Evolutionary conservation across 2,329 filamentous ascomycete genomes (phyloP).

Genomic region (Zymoseptoria tritici): DNA sequence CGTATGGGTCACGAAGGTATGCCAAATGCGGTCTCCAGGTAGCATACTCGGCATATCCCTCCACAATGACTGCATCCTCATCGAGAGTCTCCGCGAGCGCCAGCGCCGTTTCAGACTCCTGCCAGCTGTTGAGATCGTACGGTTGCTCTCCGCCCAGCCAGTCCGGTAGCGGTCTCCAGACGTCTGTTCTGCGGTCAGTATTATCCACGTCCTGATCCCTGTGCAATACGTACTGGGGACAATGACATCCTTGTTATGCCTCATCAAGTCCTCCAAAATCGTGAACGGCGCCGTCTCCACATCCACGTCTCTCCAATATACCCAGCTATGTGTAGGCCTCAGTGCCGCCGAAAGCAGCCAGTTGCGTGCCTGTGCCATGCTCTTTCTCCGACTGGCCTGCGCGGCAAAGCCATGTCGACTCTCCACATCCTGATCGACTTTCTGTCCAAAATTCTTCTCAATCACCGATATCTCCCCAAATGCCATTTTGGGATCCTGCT

Average conservation of each 20-base stretch:
- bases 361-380: conserved; percentile 96
- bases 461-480: conserved; percentile 97
- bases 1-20: conserved; percentile 92
- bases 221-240: conserved; percentile 77
- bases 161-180: conserved; percentile 96
- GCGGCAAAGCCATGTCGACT: conserved; percentile 95
- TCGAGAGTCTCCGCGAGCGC: conserved; percentile 90
- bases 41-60: conserved; percentile 97
- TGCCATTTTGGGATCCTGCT: conserved; percentile 69
- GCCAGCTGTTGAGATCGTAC: conserved; percentile 98
- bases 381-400: conserved; percentile 84
- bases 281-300: conserved; percentile 96
- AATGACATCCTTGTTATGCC: conserved; percentile 97
- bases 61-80: conserved; percentile 96
- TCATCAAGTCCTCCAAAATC: conserved; percentile 95
- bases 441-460: conserved; percentile 97
- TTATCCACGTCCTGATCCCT: neutral
- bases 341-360: conserved; percentile 92
- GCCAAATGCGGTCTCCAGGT: conserved; percentile 97
- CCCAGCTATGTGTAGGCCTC: conserved; percentile 94
- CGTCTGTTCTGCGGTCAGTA: conserved; percentile 43
- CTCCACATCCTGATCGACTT: conserved; percentile 95
- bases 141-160: conserved; percentile 98
- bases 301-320: conserved; percentile 98
- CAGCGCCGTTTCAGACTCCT: conserved; percentile 94